Conservation (phyloP, 192 early-diverging fungal genomes). For the Coemansia interrupta region DNA sequence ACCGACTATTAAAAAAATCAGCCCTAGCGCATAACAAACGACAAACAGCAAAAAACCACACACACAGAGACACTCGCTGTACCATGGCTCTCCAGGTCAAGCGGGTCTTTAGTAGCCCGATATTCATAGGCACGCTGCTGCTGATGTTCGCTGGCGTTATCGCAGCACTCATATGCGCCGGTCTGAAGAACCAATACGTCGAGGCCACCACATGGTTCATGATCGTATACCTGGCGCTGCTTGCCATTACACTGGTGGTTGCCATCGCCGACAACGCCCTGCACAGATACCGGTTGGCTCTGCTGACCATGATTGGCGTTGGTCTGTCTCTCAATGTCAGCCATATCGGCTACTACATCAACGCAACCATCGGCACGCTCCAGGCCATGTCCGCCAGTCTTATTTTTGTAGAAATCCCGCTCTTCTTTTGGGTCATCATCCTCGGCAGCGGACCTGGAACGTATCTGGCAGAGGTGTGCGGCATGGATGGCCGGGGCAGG, state of each 20-base stretch:
- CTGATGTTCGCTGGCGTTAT: conserved; percentile 44
- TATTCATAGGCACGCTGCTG: conserved; percentile 42
- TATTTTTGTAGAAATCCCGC: conserved; percentile 50
- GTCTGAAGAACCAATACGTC: conserved; percentile 34
- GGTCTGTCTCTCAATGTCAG: conserved; percentile 39
- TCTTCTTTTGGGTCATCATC: conserved; percentile 66
- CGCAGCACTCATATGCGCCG: conserved; percentile 34
- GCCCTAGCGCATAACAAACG: not conserved
- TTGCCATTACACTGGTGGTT: conserved; percentile 23
- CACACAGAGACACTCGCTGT: not conserved
- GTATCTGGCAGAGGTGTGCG: conserved; percentile 44
- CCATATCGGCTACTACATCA: conserved; percentile 52
- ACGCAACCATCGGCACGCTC: conserved; percentile 33
- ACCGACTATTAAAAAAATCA: conserved; percentile 1
- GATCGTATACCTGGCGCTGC: conserved; percentile 30
- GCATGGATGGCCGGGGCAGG: conserved; percentile 36
- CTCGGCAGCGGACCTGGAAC: conserved; percentile 66
- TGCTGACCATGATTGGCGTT: conserved; percentile 42
- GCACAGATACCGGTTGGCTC: conserved; percentile 48
- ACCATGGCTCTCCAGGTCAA: conserved; percentile 19
- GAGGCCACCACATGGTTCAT: conserved; percentile 49
- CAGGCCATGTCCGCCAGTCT: conserved; percentile 52
- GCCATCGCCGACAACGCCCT: conserved; percentile 35
- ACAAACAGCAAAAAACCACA: not conserved
- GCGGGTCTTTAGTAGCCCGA: conserved; percentile 42